These are phyloP conservation scores for Parietichytrium sp. DNA, from an alignment of 108 stramenopile species.

Conservation along the genomic window DNA sequence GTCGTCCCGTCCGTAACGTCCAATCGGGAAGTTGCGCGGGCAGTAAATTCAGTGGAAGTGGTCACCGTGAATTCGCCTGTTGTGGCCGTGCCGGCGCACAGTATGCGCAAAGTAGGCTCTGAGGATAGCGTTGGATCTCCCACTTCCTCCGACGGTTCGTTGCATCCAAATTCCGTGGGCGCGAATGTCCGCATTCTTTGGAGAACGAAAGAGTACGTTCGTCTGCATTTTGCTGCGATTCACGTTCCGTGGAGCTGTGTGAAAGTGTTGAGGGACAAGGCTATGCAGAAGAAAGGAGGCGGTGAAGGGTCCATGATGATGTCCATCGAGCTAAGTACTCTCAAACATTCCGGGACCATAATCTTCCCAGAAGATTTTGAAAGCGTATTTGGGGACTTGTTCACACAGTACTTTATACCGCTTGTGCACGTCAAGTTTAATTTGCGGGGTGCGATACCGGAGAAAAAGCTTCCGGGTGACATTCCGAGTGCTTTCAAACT, in stretches of 20 bases:
- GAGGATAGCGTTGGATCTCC: too few relatives aligned
- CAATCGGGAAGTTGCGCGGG: too few relatives aligned
- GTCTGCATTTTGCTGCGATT: constrained; percentile 20
- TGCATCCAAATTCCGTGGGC: too few relatives aligned
- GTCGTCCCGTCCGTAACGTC: too few relatives aligned
- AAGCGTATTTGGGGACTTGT: not conserved
- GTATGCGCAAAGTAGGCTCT: too few relatives aligned
- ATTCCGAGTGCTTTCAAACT: not conserved
- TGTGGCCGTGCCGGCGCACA: too few relatives aligned
- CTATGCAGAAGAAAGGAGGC: not conserved
- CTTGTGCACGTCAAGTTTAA: constrained; percentile 20
- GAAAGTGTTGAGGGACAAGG: not conserved
- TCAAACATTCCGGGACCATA: not conserved
- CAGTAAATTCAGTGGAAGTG: too few relatives aligned
- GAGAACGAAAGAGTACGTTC: not conserved
- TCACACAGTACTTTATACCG: not conserved
- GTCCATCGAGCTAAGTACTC: not conserved
- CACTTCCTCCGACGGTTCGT: too few relatives aligned
- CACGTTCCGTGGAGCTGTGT: constrained; percentile 22
- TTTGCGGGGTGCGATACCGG: not conserved
- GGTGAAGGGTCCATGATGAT: not conserved
- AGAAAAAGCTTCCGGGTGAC: not conserved
- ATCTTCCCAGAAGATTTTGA: constrained; percentile 29
- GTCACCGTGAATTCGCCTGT: too few relatives aligned
- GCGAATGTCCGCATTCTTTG: constrained; percentile 24